Conservation (phyloP, 768 basidiomycete species). For the Lactarius indigo region DNA sequence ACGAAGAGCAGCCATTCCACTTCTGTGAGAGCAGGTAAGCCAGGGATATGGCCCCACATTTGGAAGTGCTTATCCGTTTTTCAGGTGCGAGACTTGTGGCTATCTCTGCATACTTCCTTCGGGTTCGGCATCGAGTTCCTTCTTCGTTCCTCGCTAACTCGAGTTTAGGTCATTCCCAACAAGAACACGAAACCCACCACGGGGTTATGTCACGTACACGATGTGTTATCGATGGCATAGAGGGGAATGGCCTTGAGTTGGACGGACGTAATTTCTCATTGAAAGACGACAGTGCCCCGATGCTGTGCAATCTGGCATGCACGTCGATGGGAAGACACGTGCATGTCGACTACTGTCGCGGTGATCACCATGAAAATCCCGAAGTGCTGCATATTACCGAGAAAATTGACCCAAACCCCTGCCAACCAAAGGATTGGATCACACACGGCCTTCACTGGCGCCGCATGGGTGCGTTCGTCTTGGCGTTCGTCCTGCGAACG, state of each 20-base stretch:
- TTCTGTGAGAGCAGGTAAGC: constrained; percentile 50
- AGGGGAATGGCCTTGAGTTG: constrained; percentile 48
- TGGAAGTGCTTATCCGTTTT: not conserved
- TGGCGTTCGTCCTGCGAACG: constrained; percentile 20
- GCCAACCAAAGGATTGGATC: constrained; percentile 49
- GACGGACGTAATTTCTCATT: constrained; percentile 53
- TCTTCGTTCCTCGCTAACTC: not conserved
- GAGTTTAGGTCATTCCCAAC: constrained; percentile 50
- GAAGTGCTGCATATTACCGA: constrained; percentile 46
- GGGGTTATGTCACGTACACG: constrained; percentile 58
- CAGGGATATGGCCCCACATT: too few relatives aligned
- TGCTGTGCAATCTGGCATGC: constrained; percentile 63
- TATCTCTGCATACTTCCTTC: constrained; percentile 57
- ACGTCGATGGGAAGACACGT: constrained; percentile 53
- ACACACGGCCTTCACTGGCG: constrained; percentile 56
- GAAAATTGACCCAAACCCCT: constrained; percentile 44
- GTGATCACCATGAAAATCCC: constrained; percentile 40
- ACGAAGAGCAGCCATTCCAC: constrained; percentile 45
- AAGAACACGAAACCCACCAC: constrained; percentile 59
- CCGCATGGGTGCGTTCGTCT: constrained; percentile 44
- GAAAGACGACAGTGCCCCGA: constrained; percentile 55
- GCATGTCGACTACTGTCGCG: constrained; percentile 56
- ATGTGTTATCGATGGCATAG: constrained; percentile 57
- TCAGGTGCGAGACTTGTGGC: constrained; percentile 53
- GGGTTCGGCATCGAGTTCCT: constrained; percentile 34